Base-by-base conservation (phyloP, 164 flowering plant species). In the Annona cherimola region DNA sequence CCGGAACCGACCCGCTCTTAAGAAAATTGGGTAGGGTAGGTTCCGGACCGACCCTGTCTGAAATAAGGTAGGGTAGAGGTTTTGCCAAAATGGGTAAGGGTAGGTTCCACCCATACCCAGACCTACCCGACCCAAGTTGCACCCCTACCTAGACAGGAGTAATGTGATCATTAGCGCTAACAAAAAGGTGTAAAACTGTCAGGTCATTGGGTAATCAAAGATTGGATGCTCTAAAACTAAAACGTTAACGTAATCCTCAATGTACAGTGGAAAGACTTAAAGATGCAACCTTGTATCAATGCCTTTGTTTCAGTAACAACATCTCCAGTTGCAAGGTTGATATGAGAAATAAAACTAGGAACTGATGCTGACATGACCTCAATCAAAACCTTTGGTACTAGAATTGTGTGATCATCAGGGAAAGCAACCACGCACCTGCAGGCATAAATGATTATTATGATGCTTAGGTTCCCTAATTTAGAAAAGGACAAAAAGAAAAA, bases 391-490 rank as follows among this genome's bases (percentile, higher is more conserved):
- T 86, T 93, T 68, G 97, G 99, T 41, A 96, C 97, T 65, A 96
- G 87, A 67, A 77, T 76, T 79, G 69, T 91, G 74, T 89, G 88
- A 81, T 96, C 98, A 79, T 92, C 95, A 42, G 98, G 95, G 81
- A 96, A 93, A 79, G 97, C 95, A 85, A 85, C 71, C 86, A 84
- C 86, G 79, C 95, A 91, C 99, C 99, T 96, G 89, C 71, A 81
- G 42, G 69, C 39, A 78, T 66, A 62, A 73, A 39, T 61, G 73
- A 5, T 4, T 45, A 19, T 43, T 57, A 39, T 61, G 12, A 14
- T 26, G 35, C 35, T 26, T 26, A 26, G 35, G 35, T 26, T 26
- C 35, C 35, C 35, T 26, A 26, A 26, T 26, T 26, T 26, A 26
- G 35, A 26, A 26, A 26, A 26, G 35, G 35, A 26, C 35, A 26